These are phyloP conservation scores for Endoconidiophora laricicola DNA, from an alignment of 2,329 filamentous ascomycete species.

Conservation along the genomic window DNA sequence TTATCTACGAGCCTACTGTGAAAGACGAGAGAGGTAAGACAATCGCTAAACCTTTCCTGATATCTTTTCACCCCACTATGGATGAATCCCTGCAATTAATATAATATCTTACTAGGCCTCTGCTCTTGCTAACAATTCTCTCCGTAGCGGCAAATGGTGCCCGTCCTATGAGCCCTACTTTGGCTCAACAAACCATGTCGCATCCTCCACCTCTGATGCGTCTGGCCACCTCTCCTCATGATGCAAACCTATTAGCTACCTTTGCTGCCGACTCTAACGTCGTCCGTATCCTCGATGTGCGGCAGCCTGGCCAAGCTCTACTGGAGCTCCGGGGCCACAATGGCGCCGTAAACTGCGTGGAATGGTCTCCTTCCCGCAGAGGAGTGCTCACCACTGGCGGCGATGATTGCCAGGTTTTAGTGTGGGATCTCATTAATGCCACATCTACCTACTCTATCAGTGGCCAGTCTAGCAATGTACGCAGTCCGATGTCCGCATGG, in stretches of 20 bases:
- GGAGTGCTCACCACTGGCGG: constrained; percentile 82
- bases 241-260: constrained; percentile 88
- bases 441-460: constrained; percentile 36
- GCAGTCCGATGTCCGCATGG: constrained; percentile 61
- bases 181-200: constrained; percentile 60
- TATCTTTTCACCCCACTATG: not conserved
- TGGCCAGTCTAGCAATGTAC: constrained; percentile 37
- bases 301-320: constrained; percentile 87
- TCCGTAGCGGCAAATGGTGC: constrained; percentile 36
- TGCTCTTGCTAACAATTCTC: constrained; percentile 1
- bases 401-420: constrained; percentile 78
- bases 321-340: constrained; percentile 83
- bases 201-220: constrained; percentile 64
- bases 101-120: not conserved
- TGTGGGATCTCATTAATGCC: constrained; percentile 78
- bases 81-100: not conserved
- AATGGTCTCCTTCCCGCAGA: constrained; percentile 80
- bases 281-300: constrained; percentile 87
- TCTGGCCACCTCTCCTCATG: constrained; percentile 81
- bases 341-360: constrained; percentile 75
- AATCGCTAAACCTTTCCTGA: constrained; percentile 14
- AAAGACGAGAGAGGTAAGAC: constrained; percentile 57
- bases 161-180: constrained; percentile 49
- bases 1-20: constrained; percentile 93
- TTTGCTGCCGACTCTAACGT: constrained; percentile 87